Evolutionary conservation across 345 rosid genomes (phyloP).

Genomic region (Pistacia atlantica): DNA sequence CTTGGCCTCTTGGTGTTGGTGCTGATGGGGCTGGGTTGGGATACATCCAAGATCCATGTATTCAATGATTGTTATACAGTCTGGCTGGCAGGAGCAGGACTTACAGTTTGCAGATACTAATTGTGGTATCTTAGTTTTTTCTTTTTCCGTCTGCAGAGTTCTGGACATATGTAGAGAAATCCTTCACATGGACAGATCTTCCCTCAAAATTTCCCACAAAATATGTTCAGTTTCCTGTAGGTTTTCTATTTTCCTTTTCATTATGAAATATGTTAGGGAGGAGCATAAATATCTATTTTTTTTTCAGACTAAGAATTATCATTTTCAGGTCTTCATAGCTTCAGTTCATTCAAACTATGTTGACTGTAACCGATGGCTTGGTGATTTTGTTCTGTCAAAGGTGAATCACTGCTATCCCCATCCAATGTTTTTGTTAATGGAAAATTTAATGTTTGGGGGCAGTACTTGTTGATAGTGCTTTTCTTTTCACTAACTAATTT

Average conservation of each 20-base stretch:
- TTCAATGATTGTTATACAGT: not conserved
- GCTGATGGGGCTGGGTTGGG: not conserved
- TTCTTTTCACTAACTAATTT: not conserved
- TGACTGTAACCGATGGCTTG: conserved; percentile 96
- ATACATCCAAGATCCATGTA: not conserved
- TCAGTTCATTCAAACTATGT: conserved; percentile 93
- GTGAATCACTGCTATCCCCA: conserved; percentile 32
- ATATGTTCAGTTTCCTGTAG: conserved; percentile 93
- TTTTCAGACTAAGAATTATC: conserved; percentile 10
- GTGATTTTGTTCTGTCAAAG: conserved; percentile 93
- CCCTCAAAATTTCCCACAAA: conserved; percentile 93
- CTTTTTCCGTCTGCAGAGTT: conserved; percentile 55
- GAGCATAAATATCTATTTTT: not conserved
- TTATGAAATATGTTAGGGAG: conserved; percentile 8
- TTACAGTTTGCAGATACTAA: not conserved
- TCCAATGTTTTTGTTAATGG: not conserved
- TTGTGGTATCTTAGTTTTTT: not conserved
- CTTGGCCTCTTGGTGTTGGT: too few relatives aligned
- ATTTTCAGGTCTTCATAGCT: conserved; percentile 82
- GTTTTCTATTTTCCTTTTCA: conserved; percentile 28
- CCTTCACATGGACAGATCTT: conserved; percentile 90
- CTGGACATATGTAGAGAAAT: conserved; percentile 97
- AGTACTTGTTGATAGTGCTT: not conserved
- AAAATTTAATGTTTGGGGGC: not conserved
- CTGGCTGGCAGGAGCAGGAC: not conserved